Evolutionary conservation across 305 asterid genomes (phyloP).

Genomic region (Fraxinus sp.): DNA sequence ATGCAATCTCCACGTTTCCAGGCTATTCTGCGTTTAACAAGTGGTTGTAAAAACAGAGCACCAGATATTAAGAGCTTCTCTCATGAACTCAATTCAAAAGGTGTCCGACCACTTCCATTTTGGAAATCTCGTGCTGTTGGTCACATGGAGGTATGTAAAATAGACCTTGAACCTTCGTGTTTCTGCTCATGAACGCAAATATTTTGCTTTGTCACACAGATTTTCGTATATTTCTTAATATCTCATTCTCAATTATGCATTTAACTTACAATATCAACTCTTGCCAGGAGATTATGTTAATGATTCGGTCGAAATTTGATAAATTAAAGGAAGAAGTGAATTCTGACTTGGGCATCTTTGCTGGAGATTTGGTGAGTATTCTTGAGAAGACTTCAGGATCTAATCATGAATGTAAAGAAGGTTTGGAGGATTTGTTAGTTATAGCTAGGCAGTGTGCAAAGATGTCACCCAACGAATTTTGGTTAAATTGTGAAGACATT

Average conservation of each 20-base stretch:
- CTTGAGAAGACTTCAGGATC: slow-evolving; percentile 73
- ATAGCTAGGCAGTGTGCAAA: slow-evolving; percentile 77
- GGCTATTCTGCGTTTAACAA: slow-evolving; percentile 84
- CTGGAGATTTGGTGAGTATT: slow-evolving; percentile 84
- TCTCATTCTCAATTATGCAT: slow-evolving; percentile 10
- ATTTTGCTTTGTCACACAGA: neutral
- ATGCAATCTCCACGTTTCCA: slow-evolving; percentile 97
- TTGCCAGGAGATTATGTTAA: slow-evolving; percentile 76
- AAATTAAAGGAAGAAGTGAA: slow-evolving; percentile 83
- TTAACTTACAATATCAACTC: slow-evolving; percentile 20
- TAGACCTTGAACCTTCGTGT: slow-evolving; percentile 34
- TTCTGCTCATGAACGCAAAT: slow-evolving; percentile 36
- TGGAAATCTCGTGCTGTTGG: slow-evolving; percentile 97
- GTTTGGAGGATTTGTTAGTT: slow-evolving; percentile 80
- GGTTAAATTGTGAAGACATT: slow-evolving; percentile 83
- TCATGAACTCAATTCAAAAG: slow-evolving; percentile 93
- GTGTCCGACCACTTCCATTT: slow-evolving; percentile 91
- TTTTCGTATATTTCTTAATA: slow-evolving; percentile 19
- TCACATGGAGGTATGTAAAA: slow-evolving; percentile 77
- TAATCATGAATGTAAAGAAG: slow-evolving; percentile 65
- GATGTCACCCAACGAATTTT: slow-evolving; percentile 87
- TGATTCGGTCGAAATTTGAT: slow-evolving; percentile 79
- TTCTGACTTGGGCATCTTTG: slow-evolving; percentile 81
- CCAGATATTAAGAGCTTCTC: slow-evolving; percentile 92
- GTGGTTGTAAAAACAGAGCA: slow-evolving; percentile 65